These are phyloP conservation scores for Trametes cingulata DNA, from an alignment of 768 basidiomycete species.

Conservation along the genomic window DNA sequence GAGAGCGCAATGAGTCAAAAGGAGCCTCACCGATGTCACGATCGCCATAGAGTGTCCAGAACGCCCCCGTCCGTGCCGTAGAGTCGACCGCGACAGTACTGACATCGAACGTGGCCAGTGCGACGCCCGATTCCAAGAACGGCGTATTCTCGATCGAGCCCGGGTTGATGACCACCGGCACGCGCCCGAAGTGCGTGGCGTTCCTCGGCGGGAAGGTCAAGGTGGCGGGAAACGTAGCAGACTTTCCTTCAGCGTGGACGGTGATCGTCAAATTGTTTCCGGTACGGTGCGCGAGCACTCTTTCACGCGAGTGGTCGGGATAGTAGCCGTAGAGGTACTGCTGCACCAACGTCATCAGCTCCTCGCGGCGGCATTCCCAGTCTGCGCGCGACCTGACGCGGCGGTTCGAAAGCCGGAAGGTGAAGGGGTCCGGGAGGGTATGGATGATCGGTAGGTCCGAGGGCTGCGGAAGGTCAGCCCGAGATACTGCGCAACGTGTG, in stretches of 20 bases:
- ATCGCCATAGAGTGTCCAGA: slow-evolving; percentile 8
- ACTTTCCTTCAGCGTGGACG: background rate
- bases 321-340: slow-evolving; percentile 14
- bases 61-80: background rate
- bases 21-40: slow-evolving; percentile 13
- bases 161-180: slow-evolving; percentile 3
- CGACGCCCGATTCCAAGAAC: slow-evolving; percentile 12
- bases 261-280: slow-evolving; percentile 6
- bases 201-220: slow-evolving; percentile 1
- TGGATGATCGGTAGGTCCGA: slow-evolving; percentile 12
- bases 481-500: background rate
- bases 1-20: too few relatives aligned
- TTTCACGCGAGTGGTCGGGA: slow-evolving; percentile 4
- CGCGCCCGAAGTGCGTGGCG: background rate
- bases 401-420: slow-evolving; percentile 10
- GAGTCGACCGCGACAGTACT: slow-evolving; percentile 8
- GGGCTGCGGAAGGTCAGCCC: background rate
- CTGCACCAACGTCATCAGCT: slow-evolving; percentile 5
- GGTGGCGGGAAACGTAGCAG: slow-evolving; percentile 1
- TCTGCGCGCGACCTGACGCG: slow-evolving; percentile 7
- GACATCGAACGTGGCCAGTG: slow-evolving; percentile 5
- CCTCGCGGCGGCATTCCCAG: slow-evolving; percentile 14
- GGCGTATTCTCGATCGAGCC: background rate
- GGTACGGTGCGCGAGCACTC: background rate
- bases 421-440: slow-evolving; percentile 10